A percentile compares a stretch with the other conserved stretches of the same genome.
Evolutionary conservation across 169 alveolate genomes (phyloP).

Genomic region (Plasmodium coatneyi): DNA sequence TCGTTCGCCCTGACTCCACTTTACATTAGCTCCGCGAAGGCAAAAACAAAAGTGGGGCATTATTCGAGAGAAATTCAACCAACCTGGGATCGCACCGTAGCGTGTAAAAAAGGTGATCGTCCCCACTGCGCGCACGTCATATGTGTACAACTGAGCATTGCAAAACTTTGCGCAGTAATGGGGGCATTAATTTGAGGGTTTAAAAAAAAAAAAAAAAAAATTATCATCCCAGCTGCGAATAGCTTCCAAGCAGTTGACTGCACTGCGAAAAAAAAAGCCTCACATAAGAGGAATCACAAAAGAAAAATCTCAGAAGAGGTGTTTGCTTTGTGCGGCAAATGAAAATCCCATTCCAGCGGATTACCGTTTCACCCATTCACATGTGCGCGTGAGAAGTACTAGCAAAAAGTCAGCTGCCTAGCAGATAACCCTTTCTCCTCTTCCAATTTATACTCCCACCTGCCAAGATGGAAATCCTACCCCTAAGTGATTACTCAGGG

Average conservation of each 20-base stretch:
- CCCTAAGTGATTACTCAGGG: neutral
- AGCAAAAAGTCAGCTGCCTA: neutral
- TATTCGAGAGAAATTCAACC: neutral
- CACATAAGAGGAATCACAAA: conserved; percentile 5
- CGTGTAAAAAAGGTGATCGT: neutral
- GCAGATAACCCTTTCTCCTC: conserved; percentile 4
- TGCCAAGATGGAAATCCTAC: conserved; percentile 30
- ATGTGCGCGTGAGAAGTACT: conserved; percentile 2
- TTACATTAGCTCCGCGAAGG: neutral
- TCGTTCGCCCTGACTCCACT: neutral
- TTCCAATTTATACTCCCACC: neutral
- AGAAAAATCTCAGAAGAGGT: neutral
- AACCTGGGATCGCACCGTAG: neutral
- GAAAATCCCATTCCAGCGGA: neutral
- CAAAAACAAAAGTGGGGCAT: neutral
- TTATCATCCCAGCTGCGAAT: neutral
- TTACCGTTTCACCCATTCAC: neutral
- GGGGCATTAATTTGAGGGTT: neutral
- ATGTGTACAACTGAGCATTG: neutral
- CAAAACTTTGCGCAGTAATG: neutral
- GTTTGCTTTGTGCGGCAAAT: neutral
- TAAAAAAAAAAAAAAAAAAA: neutral
- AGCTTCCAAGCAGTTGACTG: neutral
- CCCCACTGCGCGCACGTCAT: neutral
- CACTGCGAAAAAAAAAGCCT: neutral